A percentile compares a stretch with the other conserved stretches of the same genome.
phyloP scores from a whole-genome alignment of 2,329 filamentous ascomycete genomes.

The Pseudopyricularia cyperi region DNA sequence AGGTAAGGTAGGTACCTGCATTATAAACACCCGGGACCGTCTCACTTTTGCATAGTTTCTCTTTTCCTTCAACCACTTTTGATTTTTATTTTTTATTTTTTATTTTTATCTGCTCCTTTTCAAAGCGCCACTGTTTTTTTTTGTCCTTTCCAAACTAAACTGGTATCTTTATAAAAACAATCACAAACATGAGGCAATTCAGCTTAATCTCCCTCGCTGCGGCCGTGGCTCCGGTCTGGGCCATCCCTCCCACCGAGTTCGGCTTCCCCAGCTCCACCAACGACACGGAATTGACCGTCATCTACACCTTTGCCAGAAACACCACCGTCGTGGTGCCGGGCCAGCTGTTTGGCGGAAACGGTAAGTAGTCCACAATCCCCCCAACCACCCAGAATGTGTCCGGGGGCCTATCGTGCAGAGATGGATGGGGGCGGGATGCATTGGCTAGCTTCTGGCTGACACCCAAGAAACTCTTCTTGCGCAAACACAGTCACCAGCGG shows the following conservation, averaged over 20 bases:
- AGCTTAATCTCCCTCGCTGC: not conserved
- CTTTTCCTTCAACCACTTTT: too few relatives aligned
- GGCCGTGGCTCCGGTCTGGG: constrained; percentile 3
- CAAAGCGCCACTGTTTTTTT: too few relatives aligned
- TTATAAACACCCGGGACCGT: too few relatives aligned
- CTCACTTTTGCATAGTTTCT: too few relatives aligned
- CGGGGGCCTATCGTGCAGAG: not conserved
- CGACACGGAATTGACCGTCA: constrained; percentile 2
- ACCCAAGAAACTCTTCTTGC: too few relatives aligned
- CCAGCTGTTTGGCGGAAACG: not conserved
- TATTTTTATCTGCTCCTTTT: too few relatives aligned
- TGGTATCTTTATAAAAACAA: too few relatives aligned
- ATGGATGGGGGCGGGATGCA: too few relatives aligned
- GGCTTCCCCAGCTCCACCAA: constrained; percentile 4
- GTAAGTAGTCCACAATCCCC: not conserved
- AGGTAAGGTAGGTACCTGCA: too few relatives aligned
- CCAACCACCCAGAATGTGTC: not conserved
- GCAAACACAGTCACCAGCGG: constrained; percentile 1
- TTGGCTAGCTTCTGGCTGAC: too few relatives aligned
- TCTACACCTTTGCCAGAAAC: constrained; percentile 4
- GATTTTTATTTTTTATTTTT: too few relatives aligned
- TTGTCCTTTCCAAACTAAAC: too few relatives aligned
- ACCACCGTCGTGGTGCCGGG: constrained; percentile 3
- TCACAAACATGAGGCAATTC: not conserved
- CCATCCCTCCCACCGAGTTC: constrained; percentile 5